Evolutionary conservation across 1,139 yeast species (phyloP), one percentile per base, ranked within the genome.

Genomic region (Pichia sp.): DNA sequence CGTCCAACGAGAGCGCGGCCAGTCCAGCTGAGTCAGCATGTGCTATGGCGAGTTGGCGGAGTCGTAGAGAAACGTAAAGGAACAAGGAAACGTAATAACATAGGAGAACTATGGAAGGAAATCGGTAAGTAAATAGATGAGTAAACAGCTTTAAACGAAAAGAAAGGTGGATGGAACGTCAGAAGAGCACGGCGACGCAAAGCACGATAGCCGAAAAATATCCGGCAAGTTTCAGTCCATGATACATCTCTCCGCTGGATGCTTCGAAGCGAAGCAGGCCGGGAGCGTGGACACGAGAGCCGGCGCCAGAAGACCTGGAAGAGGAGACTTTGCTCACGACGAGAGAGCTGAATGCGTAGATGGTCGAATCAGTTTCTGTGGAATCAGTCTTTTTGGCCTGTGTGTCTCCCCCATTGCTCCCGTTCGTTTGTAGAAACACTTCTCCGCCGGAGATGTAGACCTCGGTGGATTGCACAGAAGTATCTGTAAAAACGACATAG

Each of bases 391-490:
- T 34, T 34, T 34, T 34, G 38, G n/a, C 10, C n/a, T 14, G n/a
- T 9, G 40, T 27, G 10, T 16, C 17, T 16, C 12, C 43, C 12
- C 45, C 29, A n/a, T 16, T 20, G 17, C 33, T 29, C 9, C 24
- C 24, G 1, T 50, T 51, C 9, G 60, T 56, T 43, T 51, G 52
- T 8, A 54, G 30, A n/a, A 44, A 38, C 16, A 60, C 48, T 42
- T 59, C 61, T 30, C 60, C 61, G 49, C 49, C 48, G 6, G 62
- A 55, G 16, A 59, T 58, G 10, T 47, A 42, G 16, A 66, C 63
- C 45, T 62, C 63, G 4, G 59, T 51, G 1, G 62, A 63, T n/a
- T 57, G 52, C 1, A 51, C 49, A 3, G 58, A 12, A 6, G 55
- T 47, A 34, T 57, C 60, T 1, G 65, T 55, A 8, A 59, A 53